Percentiles rank a stretch among this genome's conserved stretches.
These are phyloP conservation scores for Edaphochlamys debaryana DNA, from an alignment of 139 green algal species.

Conservation along the genomic window DNA sequence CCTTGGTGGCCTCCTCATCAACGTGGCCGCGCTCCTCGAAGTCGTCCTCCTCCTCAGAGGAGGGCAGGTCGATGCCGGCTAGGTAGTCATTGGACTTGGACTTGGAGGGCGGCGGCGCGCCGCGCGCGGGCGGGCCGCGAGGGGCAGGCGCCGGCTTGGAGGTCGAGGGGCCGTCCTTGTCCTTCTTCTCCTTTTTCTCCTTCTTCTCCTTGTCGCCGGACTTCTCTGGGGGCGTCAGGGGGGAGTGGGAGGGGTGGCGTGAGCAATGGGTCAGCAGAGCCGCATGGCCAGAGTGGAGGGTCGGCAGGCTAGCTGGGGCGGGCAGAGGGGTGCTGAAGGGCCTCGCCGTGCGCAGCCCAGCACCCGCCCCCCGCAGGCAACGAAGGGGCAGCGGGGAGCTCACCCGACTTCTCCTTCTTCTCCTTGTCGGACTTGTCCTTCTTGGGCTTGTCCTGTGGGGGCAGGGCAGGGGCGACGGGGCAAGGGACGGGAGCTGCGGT, in stretches of 20 bases:
- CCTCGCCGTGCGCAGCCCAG: no score
- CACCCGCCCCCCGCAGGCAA: no score
- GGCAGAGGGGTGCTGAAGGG: no score
- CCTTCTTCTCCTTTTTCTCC: constrained; percentile 50
- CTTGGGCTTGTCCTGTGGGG: constrained; percentile 43
- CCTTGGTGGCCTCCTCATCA: constrained; percentile 59
- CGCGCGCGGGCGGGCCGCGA: not conserved
- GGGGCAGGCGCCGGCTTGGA: not conserved
- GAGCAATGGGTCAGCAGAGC: no score
- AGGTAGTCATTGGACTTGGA: constrained; percentile 74
- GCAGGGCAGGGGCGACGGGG: not conserved
- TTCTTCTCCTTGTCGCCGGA: constrained; percentile 55
- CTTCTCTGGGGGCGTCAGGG: constrained; percentile 12
- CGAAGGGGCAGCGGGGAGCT: no score
- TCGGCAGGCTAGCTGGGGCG: no score
- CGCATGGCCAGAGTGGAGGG: no score
- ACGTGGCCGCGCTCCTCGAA: constrained; percentile 67
- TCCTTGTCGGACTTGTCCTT: constrained; percentile 69
- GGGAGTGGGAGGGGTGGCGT: not conserved
- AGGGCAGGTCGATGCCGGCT: constrained; percentile 93
- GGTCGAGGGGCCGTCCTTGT: constrained; percentile 37
- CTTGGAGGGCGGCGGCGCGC: not conserved
- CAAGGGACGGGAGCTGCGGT: no score
- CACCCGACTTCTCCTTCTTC: constrained; percentile 69
- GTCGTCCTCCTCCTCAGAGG: constrained; percentile 78